Conservation (phyloP, 2,329 filamentous ascomycete genomes). For the Beauveria rudraprayagi region DNA sequence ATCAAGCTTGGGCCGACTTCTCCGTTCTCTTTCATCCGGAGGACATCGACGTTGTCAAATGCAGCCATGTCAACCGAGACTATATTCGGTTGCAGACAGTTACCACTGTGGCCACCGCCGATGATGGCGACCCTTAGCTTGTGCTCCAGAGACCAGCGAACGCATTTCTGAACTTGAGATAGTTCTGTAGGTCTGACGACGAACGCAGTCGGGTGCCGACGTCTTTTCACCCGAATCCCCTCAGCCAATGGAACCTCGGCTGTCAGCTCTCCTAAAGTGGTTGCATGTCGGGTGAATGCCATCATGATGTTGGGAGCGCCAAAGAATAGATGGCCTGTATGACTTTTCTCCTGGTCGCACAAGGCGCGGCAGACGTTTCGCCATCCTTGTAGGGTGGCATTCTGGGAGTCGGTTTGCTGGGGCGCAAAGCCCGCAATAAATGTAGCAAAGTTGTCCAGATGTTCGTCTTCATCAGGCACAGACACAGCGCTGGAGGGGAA, state of each 20-base stretch:
- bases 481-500: neutral
- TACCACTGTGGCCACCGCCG: slow-evolving; percentile 51
- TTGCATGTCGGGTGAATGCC: slow-evolving; percentile 40
- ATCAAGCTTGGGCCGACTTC: slow-evolving; percentile 27
- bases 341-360: slow-evolving; percentile 28
- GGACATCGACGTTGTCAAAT: slow-evolving; percentile 43
- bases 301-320: slow-evolving; percentile 41
- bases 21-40: slow-evolving; percentile 18
- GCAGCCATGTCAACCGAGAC: slow-evolving; percentile 51
- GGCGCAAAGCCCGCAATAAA: slow-evolving; percentile 42
- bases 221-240: slow-evolving; percentile 39
- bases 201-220: slow-evolving; percentile 32
- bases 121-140: slow-evolving; percentile 39
- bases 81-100: slow-evolving; percentile 45
- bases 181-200: slow-evolving; percentile 39
- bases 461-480: slow-evolving; percentile 24
- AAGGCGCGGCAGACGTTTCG: slow-evolving; percentile 43
- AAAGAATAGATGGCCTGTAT: slow-evolving; percentile 37
- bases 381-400: slow-evolving; percentile 33
- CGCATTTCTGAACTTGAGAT: slow-evolving; percentile 44
- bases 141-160: slow-evolving; percentile 47
- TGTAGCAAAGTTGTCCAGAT: slow-evolving; percentile 41
- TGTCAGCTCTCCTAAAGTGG: slow-evolving; percentile 32
- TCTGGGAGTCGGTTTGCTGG: slow-evolving; percentile 22
- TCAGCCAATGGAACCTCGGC: slow-evolving; percentile 30